A percentile compares a stretch with the other conserved stretches of the same genome.
phyloP scores from a whole-genome alignment of 805 yeast species.

The Saccharomyces paradoxus region DNA sequence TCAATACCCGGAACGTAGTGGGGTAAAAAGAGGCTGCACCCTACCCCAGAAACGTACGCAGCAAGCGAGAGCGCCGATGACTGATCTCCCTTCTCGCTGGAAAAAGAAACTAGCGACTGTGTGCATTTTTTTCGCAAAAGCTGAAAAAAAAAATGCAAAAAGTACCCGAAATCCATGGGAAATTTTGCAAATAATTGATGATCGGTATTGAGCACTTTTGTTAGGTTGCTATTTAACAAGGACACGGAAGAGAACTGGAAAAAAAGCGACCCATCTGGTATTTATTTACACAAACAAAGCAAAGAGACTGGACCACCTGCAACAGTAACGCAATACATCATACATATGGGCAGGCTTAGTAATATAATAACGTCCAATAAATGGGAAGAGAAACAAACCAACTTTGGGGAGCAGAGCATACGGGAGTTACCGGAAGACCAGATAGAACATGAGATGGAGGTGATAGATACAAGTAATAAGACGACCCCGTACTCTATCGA shows the following conservation, averaged over 20 bases:
- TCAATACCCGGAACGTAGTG: not conserved
- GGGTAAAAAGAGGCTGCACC: not conserved
- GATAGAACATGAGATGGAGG: constrained; percentile 2
- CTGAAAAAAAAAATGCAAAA: not conserved
- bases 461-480: not conserved
- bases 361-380: constrained; percentile 7
- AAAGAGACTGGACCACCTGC: not conserved
- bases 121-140: not conserved
- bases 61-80: not conserved
- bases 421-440: not conserved
- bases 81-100: not conserved
- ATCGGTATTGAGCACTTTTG: not conserved
- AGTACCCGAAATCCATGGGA: not conserved
- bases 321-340: not conserved
- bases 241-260: not conserved
- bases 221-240: not conserved
- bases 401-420: not conserved
- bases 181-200: not conserved
- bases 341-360: constrained; percentile 6
- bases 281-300: not conserved
- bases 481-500: constrained; percentile 1
- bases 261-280: not conserved
- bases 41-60: not conserved
- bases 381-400: not conserved
- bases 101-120: not conserved